Base-by-base conservation (phyloP, 306 rosid genomes). In the Oemleria cerasiformis region DNA sequence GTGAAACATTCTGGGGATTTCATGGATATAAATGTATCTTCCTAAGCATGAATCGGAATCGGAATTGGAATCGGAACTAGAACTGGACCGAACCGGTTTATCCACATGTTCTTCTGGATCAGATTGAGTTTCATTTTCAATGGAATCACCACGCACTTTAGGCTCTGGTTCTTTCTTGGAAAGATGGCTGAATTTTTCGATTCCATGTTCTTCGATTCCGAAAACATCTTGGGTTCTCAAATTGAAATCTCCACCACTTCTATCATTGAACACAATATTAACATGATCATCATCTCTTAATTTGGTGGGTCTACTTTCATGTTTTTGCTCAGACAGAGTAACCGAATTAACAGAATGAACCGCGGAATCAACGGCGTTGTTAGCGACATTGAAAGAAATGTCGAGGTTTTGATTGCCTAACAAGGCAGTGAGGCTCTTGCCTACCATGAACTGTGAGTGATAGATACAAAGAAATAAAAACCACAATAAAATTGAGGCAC, bases 1-100 rank as follows among this genome's bases (percentile, higher is more conserved):
- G 38, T 84, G 78, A 66, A 84, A 81, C n/a, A 47, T 76, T 25
- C 54, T 64, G 61, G 81, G 88, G 67, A 84, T 75, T 34, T 78
- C 45, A 20, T 80, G 83, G 41, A 80, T 57, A 70, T 80, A 84
- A 6, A 84, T 75, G 68, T 81, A 80, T 45, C 65, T 75, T 25
- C 81, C 85, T 53, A 3, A n/a, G 44, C 88, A 84, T 15, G 74
- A 34, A 13, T 69, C 79, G 15, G 44, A 15, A 5, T 43, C 23
- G 2, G 71, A 34, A 19, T 51, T 44, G 0, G 56, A 50, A 50
- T 50, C 23, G 5, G 12, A n/a, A 16, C 15, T 21, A 9, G 57
- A 51, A 51, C 19, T 9, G 10, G 12, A n/a, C 19, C 19, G 21
- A 9, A 16, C 14, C 15, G 14, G 36, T 61, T 34, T 0, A 30